Evolutionary conservation across 768 basidiomycete species (phyloP).

Genomic region (Tylopilus subfusipes): DNA sequence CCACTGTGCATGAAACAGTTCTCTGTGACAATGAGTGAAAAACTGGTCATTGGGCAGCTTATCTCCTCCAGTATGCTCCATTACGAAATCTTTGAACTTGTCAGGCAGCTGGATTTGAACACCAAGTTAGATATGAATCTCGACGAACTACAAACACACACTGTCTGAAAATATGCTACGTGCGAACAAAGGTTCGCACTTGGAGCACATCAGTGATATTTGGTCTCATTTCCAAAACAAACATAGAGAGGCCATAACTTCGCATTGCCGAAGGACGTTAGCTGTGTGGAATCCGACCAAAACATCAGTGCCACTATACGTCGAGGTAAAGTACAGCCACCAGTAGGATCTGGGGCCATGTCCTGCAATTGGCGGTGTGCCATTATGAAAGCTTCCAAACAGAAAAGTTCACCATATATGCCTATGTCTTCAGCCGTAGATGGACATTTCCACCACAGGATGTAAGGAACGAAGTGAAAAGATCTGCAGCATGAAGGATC

Average conservation of each 20-base stretch:
- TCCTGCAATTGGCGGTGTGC: no score
- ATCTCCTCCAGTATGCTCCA: no score
- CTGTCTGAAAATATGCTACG: neutral
- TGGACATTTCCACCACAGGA: no score
- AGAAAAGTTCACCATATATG: no score
- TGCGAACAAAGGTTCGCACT: neutral
- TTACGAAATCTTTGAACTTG: neutral
- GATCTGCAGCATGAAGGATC: no score
- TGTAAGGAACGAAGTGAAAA: no score
- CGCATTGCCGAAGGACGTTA: neutral
- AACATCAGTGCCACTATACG: neutral
- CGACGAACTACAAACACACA: neutral
- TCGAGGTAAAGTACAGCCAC: neutral
- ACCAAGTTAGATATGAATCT: no score
- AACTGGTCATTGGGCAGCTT: no score
- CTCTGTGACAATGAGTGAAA: no score
- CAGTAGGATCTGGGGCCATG: neutral
- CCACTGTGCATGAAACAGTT: no score
- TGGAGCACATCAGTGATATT: neutral
- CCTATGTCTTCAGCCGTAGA: no score
- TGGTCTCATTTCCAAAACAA: neutral
- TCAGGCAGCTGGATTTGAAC: neutral
- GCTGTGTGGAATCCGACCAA: neutral
- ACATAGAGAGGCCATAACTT: neutral
- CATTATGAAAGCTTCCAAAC: no score